Percentiles rank a stretch among this genome's conserved stretches.
phyloP scores from a whole-genome alignment of 257 asterid species.

The Ilex aquifolium region DNA sequence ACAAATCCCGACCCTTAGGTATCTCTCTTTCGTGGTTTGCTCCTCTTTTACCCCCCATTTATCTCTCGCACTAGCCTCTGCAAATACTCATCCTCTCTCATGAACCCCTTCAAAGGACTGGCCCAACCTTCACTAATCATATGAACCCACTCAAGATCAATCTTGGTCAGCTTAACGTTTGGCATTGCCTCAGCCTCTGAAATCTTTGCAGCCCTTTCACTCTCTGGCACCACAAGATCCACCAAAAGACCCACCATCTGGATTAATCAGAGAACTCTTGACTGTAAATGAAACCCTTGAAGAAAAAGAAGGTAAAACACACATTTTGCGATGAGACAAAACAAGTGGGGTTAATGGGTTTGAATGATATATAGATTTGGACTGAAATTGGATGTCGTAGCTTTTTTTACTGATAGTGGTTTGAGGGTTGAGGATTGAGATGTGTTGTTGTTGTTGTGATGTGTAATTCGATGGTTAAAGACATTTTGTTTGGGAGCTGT shows the following conservation, averaged over 20 bases:
- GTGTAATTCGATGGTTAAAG: constrained; percentile 48
- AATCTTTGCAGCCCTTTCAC: constrained; percentile 29
- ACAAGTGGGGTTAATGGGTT: constrained; percentile 40
- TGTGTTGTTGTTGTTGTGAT: constrained; percentile 16
- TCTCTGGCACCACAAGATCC: constrained; percentile 70
- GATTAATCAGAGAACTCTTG: constrained; percentile 68
- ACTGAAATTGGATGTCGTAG: constrained; percentile 21
- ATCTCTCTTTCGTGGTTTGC: no score
- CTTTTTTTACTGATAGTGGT: constrained; percentile 23
- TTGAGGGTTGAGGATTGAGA: constrained; percentile 1
- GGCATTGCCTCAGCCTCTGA: constrained; percentile 53
- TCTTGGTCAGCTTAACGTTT: constrained; percentile 49
- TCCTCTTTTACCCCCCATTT: no score
- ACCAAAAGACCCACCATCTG: constrained; percentile 80
- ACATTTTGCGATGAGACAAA: constrained; percentile 30
- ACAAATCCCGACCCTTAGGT: no score
- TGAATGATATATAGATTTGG: constrained; percentile 40
- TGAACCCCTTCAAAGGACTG: constrained; percentile 72
- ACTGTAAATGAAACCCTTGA: constrained; percentile 17
- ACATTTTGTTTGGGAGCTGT: no score
- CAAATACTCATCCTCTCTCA: constrained; percentile 80
- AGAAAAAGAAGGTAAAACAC: constrained; percentile 30
- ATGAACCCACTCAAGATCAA: constrained; percentile 88
- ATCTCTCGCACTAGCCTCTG: no score
- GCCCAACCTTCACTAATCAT: constrained; percentile 95